Base-by-base conservation (phyloP, 2,329 filamentous ascomycete species). In the Rachicladosporium sp. region DNA sequence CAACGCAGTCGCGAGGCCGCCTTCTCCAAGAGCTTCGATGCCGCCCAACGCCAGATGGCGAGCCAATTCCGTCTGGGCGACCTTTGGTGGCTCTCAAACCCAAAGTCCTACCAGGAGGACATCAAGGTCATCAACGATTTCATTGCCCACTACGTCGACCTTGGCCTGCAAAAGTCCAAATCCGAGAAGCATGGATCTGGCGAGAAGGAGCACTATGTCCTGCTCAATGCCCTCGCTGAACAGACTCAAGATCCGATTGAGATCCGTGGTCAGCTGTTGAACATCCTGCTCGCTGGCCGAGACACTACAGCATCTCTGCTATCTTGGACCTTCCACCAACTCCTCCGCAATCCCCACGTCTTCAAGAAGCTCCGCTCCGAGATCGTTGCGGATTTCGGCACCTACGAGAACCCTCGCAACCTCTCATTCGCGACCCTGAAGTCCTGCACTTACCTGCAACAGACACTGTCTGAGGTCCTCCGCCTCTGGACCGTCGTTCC, bases 401-500 rank as follows among this genome's bases (percentile, higher is more conserved):
- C 64, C 0, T 57, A 69, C 11, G 54, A 63, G 31, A 52, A 57
- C 35, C 68, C 39, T 38, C 63, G 38, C 21, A 55, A 60, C 31
- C 68, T 78, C 45, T 65, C 68, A 1, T 69, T 69, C 46, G 51
- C 66, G 6, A 70, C 78, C 43, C 72, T 89, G 47, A 83, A 91
- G 60, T 67, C 67, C 42, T 72, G 91, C 55, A 78, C 81, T 2
- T 93, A 89, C 58, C 46, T 57, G 11, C 53, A 57, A 36, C 44
- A 52, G 46, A 50, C 45, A 31, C 39, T 57, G 31, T 82, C 74
- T 55, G 87, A 53, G 33, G 50, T 49, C 0, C 71, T 88, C 44
- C 78, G 84, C 9, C 63, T 88, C n/a, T 88, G 87, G 60, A 81
- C 83, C 2, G 69, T 74, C 10, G 81, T 91, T 1, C 84, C 85